These are phyloP conservation scores for Globisporangium barbulae DNA, from an alignment of 352 stramenopile genomes.

Conservation along the genomic window DNA sequence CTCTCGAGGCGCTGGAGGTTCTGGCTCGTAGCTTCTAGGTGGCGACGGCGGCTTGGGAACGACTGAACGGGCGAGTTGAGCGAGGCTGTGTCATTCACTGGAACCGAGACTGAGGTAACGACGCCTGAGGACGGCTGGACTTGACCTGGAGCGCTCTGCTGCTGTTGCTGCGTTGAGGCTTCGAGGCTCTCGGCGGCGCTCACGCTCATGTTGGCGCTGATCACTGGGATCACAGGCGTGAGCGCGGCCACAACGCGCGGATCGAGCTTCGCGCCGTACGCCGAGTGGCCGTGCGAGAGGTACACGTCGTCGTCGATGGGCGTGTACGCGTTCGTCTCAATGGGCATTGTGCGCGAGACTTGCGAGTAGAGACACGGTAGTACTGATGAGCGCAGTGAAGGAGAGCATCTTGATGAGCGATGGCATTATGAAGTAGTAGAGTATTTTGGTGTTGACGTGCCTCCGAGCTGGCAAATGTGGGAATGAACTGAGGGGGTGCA, in stretches of 20 bases:
- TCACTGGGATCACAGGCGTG: not conserved
- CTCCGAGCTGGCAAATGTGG: not conserved
- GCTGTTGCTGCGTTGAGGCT: not conserved
- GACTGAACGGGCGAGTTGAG: not conserved
- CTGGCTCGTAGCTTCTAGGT: constrained; percentile 23
- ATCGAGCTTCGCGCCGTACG: constrained; percentile 21
- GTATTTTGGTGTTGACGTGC: not conserved
- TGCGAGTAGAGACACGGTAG: not conserved
- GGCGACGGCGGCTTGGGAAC: not conserved
- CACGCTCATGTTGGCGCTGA: not conserved
- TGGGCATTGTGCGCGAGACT: not conserved
- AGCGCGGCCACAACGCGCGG: not conserved
- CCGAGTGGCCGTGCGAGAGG: constrained; percentile 34
- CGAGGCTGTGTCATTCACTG: not conserved
- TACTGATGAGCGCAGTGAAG: not conserved
- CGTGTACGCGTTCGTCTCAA: constrained; percentile 27
- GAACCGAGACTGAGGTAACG: not conserved
- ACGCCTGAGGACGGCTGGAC: not conserved
- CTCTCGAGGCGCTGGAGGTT: constrained; percentile 33
- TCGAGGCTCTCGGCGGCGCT: not conserved
- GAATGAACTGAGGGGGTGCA: not conserved
- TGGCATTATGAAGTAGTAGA: not conserved
- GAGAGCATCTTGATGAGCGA: not conserved
- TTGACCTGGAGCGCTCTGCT: not conserved
- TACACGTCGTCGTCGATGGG: constrained; percentile 18